Evolutionary conservation across 768 basidiomycete genomes (phyloP), one percentile per base, ranked within the genome.

Genomic region (Amanita molliuscula): DNA sequence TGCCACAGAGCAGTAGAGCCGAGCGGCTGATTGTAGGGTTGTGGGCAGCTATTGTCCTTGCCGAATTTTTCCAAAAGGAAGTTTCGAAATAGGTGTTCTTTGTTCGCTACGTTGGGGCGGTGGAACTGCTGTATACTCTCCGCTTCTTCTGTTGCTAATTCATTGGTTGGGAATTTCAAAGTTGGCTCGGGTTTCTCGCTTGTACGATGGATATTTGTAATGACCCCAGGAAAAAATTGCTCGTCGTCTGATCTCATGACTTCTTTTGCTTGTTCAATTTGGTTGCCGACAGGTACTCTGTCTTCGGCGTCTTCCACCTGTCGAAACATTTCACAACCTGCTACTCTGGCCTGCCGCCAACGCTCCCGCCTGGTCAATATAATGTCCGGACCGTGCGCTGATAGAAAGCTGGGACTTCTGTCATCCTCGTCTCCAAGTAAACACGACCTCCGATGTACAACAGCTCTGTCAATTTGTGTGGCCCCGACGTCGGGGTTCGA

Each of bases 281-380:
- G 36, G 9, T 20, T 40, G 2, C 25, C 21, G 23, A 26, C 8
- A 20, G 8, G 8, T n/a, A n/a, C n/a, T 43, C n/a, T 21, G 20
- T 1, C 28, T 13, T 7, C 13, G 0, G 31, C 15, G 11, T 26
- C 23, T 44, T 20, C 23, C 13, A 26, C n/a, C 41, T 20, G 25
- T 11, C 13, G 18, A 15, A 20, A 25, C 26, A 15, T 4, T 21
- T 33, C 18, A 6, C 11, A 11, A 16, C 11, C 8, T 10, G n/a
- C 16, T 18, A 37, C 25, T 31, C 26, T 13, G 9, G 45, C 52
- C 11, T 61, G 54, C 6, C 58, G 51, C 48, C 48, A 52, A 4
- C 75, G 63, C 52, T 78, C 76, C 20, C 61, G 62, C 35, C 70
- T 64, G 16, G 72, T 73, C 47, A 75, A 55, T 28, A 76, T 58